A percentile compares a stretch with the other conserved stretches of the same genome.
phyloP scores from a whole-genome alignment of 306 rosid species.

The Betula pendula region DNA sequence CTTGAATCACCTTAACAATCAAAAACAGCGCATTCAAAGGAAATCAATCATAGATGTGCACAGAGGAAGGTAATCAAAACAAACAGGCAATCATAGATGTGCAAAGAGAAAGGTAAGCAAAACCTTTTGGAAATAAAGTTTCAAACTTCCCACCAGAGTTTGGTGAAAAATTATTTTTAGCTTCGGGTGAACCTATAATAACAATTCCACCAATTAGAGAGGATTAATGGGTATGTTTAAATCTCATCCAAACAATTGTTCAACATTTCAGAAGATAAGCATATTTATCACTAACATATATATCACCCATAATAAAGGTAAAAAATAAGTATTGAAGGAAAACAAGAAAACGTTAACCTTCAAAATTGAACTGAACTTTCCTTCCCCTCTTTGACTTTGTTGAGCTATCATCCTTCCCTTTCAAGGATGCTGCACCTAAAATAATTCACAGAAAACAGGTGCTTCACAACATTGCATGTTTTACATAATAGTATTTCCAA shows the following conservation, averaged over 20 bases:
- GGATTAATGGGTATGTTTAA: neutral
- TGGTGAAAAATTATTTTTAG: conserved; percentile 26
- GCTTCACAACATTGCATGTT: conserved; percentile 1
- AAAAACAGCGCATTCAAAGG: conserved; percentile 10
- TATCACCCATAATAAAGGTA: conserved; percentile 14
- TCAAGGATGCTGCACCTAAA: conserved; percentile 43
- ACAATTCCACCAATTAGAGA: conserved; percentile 11
- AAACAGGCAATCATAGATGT: neutral
- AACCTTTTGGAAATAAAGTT: conserved; percentile 38
- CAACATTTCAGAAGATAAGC: conserved; percentile 15
- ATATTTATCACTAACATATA: conserved; percentile 9
- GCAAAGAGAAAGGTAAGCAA: conserved; percentile 21
- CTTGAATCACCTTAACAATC: conserved; percentile 37
- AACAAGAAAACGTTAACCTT: conserved; percentile 44
- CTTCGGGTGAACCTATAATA: conserved; percentile 37
- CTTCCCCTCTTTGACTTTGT: conserved; percentile 60
- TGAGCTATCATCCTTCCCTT: conserved; percentile 80
- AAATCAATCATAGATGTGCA: conserved; percentile 5
- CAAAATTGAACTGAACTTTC: conserved; percentile 68
- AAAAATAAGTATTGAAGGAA: conserved; percentile 8
- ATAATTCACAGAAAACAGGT: conserved; percentile 4
- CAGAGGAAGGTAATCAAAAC: conserved; percentile 21
- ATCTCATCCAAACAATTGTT: conserved; percentile 6
- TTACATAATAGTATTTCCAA: neutral
- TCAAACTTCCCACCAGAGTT: conserved; percentile 43